A percentile compares a stretch with the other conserved stretches of the same genome.
These are phyloP conservation scores for Saitozyma sp. DNA, from an alignment of 768 basidiomycete genomes.

Conservation along the genomic window DNA sequence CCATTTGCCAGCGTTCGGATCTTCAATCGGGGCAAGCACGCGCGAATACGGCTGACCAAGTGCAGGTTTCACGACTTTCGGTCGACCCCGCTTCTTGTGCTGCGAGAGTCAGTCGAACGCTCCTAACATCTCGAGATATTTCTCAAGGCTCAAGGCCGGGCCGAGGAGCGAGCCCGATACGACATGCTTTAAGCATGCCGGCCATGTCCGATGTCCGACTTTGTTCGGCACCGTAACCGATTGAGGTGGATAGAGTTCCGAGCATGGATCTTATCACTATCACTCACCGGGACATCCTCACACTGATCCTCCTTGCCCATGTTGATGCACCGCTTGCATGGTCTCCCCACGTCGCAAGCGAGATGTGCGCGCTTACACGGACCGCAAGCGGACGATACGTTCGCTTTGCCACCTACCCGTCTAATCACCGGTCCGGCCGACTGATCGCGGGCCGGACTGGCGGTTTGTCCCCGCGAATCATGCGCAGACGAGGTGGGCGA, in stretches of 20 bases:
- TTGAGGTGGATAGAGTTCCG: neutral
- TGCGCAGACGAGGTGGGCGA: too few relatives aligned
- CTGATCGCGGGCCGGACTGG: too few relatives aligned
- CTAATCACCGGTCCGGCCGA: conserved; percentile 3
- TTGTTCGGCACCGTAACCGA: neutral
- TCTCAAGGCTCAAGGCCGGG: too few relatives aligned
- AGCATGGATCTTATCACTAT: neutral
- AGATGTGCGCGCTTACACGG: conserved; percentile 46
- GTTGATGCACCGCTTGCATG: conserved; percentile 42
- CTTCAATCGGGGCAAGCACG: conserved; percentile 5
- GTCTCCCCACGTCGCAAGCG: conserved; percentile 41
- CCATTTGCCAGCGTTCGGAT: conserved; percentile 16
- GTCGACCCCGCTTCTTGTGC: conserved; percentile 46
- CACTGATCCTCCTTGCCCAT: conserved; percentile 42
- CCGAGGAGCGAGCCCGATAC: neutral
- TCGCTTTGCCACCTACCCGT: conserved; percentile 37
- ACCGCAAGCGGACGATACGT: conserved; percentile 41
- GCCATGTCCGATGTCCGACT: too few relatives aligned
- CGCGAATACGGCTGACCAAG: conserved; percentile 32
- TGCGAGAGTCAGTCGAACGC: conserved; percentile 7
- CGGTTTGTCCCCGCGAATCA: too few relatives aligned
- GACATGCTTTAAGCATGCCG: neutral
- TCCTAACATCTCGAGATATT: too few relatives aligned
- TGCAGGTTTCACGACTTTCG: conserved; percentile 28
- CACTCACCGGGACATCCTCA: conserved; percentile 47